phyloP scores from a whole-genome alignment of 202 grass and related monocot genomes.

The Panicum virgatum region DNA sequence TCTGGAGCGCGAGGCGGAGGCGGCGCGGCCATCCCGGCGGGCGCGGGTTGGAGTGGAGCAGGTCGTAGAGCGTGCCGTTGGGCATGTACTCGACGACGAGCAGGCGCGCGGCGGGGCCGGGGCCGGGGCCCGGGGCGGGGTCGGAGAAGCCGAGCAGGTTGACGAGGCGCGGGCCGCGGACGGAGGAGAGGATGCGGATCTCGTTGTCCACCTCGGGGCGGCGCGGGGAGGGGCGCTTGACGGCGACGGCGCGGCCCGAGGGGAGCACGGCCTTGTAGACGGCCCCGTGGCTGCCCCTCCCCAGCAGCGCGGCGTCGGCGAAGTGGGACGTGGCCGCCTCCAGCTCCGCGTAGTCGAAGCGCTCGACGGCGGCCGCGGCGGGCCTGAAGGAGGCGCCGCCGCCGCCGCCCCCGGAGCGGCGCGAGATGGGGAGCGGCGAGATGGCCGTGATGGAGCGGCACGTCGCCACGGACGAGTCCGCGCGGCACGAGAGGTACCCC shows the following conservation, averaged over 20 bases:
- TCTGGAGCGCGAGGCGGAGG: conserved; percentile 82
- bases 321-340: conserved; percentile 80
- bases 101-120: conserved; percentile 33
- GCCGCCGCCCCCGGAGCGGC: not conserved
- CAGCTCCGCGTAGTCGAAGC: conserved; percentile 79
- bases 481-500: conserved; percentile 96
- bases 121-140: conserved; percentile 40
- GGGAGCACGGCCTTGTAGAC: conserved; percentile 92
- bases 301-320: conserved; percentile 72
- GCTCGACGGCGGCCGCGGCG: conserved; percentile 37
- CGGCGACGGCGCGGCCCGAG: conserved; percentile 73
- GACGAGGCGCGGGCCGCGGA: conserved; percentile 76
- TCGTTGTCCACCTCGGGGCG: conserved; percentile 98
- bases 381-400: not conserved
- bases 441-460: conserved; percentile 89
- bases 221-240: conserved; percentile 84
- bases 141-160: conserved; percentile 84
- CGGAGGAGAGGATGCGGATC: conserved; percentile 79
- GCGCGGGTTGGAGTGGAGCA: conserved; percentile 72
- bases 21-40: conserved; percentile 71
- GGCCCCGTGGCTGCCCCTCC: conserved; percentile 87
- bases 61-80: conserved; percentile 91
- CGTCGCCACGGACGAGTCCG: conserved; percentile 84
- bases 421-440: conserved; percentile 59
- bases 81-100: conserved; percentile 98